Conservation (phyloP, 148 eudicot genomes). For the Chenopodium berlandieri region DNA sequence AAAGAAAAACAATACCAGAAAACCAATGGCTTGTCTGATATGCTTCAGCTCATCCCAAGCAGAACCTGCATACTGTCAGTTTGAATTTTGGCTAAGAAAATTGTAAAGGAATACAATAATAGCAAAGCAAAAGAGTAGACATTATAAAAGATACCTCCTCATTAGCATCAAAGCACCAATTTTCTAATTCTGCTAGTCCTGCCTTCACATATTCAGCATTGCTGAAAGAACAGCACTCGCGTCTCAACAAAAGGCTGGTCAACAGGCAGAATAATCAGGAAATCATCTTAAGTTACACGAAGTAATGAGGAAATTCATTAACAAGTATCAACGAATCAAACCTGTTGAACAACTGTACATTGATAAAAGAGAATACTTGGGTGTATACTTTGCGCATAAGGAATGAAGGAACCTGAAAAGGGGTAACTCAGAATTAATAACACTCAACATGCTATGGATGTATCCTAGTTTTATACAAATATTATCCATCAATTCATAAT, state of each 20-base stretch:
- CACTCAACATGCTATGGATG: neutral
- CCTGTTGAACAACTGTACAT: conserved; percentile 95
- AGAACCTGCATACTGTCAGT: conserved; percentile 69
- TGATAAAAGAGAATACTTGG: conserved; percentile 81
- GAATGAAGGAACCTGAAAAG: conserved; percentile 77
- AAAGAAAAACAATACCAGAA: conserved; percentile 54
- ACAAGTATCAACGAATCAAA: conserved; percentile 26
- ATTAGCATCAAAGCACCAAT: conserved; percentile 71
- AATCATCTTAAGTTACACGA: conserved; percentile 6
- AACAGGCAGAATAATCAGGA: conserved; percentile 27
- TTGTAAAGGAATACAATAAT: neutral
- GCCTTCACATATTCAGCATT: conserved; percentile 79
- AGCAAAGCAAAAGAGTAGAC: neutral
- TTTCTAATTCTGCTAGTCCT: conserved; percentile 74
- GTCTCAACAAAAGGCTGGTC: conserved; percentile 72
- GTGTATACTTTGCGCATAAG: conserved; percentile 78
- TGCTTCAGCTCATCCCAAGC: conserved; percentile 96
- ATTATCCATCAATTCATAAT: neutral
- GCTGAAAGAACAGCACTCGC: conserved; percentile 92
- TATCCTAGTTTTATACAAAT: neutral
- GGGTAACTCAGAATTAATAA: conserved; percentile 2
- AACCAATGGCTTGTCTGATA: conserved; percentile 87
- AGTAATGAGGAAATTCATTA: conserved; percentile 7
- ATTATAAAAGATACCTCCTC: conserved; percentile 56
- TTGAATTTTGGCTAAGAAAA: conserved; percentile 23